Conservation (phyloP, 768 basidiomycete species). For the Dictyophora rubrovolvata region DNA sequence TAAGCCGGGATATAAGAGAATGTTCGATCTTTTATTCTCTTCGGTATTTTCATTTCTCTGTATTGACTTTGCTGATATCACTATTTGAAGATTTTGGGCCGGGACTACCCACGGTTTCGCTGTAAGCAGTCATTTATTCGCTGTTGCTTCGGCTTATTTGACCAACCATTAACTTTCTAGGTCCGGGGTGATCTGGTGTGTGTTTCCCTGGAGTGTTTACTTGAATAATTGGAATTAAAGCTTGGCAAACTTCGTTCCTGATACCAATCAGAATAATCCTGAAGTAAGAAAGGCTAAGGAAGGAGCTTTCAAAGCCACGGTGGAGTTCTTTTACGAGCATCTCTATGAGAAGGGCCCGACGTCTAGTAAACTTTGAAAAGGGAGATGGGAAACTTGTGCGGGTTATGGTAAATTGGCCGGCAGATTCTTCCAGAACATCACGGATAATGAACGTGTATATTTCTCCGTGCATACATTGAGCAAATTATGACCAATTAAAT, state of each 20-base stretch:
- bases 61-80: not conserved
- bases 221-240: not conserved
- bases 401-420: not conserved
- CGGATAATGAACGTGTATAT: not conserved
- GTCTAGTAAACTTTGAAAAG: not conserved
- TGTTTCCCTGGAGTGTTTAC: constrained; percentile 7
- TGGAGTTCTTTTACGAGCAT: constrained; percentile 42
- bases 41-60: not conserved
- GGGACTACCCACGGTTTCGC: constrained; percentile 48
- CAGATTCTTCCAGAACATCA: not conserved
- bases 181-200: constrained; percentile 30
- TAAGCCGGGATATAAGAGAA: constrained; percentile 20
- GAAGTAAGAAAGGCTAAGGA: constrained; percentile 53
- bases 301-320: constrained; percentile 46
- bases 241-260: too few species aligned
- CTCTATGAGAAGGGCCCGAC: constrained; percentile 11
- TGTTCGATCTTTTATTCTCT: constrained; percentile 9
- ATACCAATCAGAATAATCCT: constrained; percentile 29
- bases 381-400: too few species aligned
- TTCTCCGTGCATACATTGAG: not conserved
- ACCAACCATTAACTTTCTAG: not conserved
- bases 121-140: constrained; percentile 13
- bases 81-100: constrained; percentile 24
- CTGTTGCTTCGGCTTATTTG: not conserved
- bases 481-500: not conserved